Base-by-base conservation (phyloP, 2,329 filamentous ascomycete species). In the Chaetomium strumarium region DNA sequence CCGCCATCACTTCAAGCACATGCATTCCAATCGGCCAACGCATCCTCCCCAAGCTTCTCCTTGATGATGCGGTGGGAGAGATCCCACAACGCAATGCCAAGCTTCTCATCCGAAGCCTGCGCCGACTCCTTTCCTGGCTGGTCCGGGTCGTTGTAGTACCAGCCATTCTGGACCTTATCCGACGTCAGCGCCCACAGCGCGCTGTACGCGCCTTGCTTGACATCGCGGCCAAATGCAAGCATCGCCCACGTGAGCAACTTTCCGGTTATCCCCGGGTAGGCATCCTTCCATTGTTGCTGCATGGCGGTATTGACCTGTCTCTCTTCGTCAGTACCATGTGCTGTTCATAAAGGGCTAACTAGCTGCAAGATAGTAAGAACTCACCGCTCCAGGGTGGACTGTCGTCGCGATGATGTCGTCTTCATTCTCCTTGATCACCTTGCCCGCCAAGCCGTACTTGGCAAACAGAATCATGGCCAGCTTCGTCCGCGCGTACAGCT, bases 201-300 rank as follows among this genome's bases (percentile, higher is more conserved):
- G 53, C 70, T 73, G 60, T 70, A 75, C 0, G 72, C 67, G 0
- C 72, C 73, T 40, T 75, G 71, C 53, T 75, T 67, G 0, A 66
- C 60, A 29, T 67, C 66, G 0, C 72, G 65, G 1, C 72, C 66
- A 2, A 67, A 53, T 0, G 66, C 56, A 7, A 67, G 50, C 66
- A 68, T 71, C 0, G 63, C 60, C 52, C 61, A 68, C 0, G 68
- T 65, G 2, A 73, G 53, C 1, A 74, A 55, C 24, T 67, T 68
- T 1, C 72, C 72, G 0, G 67, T 64, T 0, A 75, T 58, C 0
- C 71, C 70, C 0, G 71, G 72, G 41, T 74, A 74, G 0, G 72
- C 71, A 14, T 72, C 69, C 52, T 74, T 73, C 70, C 70, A 75
- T 52, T 75, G 71, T 47, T 73, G 63, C 48, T 74, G 70, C 67